Conservation (phyloP, 2,329 filamentous ascomycete species). For the Ciborinia camelliae region DNA sequence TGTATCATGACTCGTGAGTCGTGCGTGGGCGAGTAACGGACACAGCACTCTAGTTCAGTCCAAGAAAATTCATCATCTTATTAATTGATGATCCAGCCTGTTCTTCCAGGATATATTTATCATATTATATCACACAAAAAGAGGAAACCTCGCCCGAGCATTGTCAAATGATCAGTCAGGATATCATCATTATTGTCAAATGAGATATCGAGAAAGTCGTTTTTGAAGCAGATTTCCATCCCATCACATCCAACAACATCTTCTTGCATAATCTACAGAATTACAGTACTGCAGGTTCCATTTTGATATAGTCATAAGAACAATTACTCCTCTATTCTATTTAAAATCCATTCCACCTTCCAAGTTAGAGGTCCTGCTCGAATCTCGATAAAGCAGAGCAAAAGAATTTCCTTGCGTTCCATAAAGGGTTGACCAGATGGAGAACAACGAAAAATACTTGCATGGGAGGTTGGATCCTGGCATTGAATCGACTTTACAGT, state of each 20-base stretch:
- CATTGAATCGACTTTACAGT: constrained; percentile 9
- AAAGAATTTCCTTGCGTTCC: neutral
- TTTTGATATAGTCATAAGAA: constrained; percentile 16
- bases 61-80: neutral
- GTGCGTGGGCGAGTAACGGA: too few relatives aligned
- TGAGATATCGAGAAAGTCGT: constrained; percentile 5
- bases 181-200: constrained; percentile 13
- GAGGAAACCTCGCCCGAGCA: constrained; percentile 9
- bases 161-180: neutral
- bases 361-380: constrained; percentile 7
- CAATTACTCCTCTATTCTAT: constrained; percentile 2
- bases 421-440: constrained; percentile 3
- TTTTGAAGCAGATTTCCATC: neutral
- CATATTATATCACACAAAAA: neutral
- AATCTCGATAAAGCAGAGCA: neutral
- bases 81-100: constrained; percentile 3
- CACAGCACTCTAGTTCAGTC: neutral
- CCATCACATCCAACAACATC: constrained; percentile 2
- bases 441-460: constrained; percentile 11
- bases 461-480: constrained; percentile 16
- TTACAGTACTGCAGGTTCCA: neutral
- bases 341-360: constrained; percentile 13
- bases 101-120: neutral
- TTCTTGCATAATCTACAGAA: constrained; percentile 4
- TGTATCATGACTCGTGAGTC: too few relatives aligned